phyloP scores from a whole-genome alignment of 352 stramenopile genomes.

The Globisporangium spinosum region DNA sequence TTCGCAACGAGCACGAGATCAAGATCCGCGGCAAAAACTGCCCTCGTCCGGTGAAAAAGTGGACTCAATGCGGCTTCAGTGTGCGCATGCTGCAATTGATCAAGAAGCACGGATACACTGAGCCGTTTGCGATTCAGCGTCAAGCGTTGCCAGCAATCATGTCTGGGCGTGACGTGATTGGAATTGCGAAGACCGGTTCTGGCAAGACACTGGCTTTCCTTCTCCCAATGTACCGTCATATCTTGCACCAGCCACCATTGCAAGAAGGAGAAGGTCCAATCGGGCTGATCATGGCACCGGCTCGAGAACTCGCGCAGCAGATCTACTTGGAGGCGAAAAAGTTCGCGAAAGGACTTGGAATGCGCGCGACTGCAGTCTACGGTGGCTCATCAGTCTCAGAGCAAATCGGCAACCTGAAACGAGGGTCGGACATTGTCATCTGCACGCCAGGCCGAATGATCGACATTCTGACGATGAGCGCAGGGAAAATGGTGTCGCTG shows the following conservation, averaged over 20 bases:
- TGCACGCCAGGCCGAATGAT: conserved; percentile 98
- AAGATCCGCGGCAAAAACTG: conserved; percentile 97
- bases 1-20: conserved; percentile 91
- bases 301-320: conserved; percentile 97
- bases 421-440: conserved; percentile 97
- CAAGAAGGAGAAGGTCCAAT: conserved; percentile 97
- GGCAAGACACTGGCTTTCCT: conserved; percentile 90
- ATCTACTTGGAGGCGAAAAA: conserved; percentile 95
- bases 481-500: conserved; percentile 94
- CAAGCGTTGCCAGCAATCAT: conserved; percentile 98
- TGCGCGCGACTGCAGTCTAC: conserved; percentile 95
- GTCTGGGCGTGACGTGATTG: conserved; percentile 98
- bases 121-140: conserved; percentile 97
- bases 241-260: conserved; percentile 88
- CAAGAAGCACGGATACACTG: conserved; percentile 89
- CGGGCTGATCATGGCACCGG: conserved; percentile 96
- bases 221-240: conserved; percentile 94
- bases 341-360: conserved; percentile 91
- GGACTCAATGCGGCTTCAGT: conserved; percentile 96
- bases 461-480: conserved; percentile 99
- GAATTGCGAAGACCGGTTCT: conserved; percentile 97
- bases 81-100: conserved; percentile 94
- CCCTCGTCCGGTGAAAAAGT: conserved; percentile 94
- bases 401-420: conserved; percentile 98
- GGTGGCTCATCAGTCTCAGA: conserved; percentile 92